A percentile compares a stretch with the other conserved stretches of the same genome.
These are phyloP conservation scores for Selenicereus undatus DNA, from an alignment of 148 eudicot genomes.

Conservation along the genomic window DNA sequence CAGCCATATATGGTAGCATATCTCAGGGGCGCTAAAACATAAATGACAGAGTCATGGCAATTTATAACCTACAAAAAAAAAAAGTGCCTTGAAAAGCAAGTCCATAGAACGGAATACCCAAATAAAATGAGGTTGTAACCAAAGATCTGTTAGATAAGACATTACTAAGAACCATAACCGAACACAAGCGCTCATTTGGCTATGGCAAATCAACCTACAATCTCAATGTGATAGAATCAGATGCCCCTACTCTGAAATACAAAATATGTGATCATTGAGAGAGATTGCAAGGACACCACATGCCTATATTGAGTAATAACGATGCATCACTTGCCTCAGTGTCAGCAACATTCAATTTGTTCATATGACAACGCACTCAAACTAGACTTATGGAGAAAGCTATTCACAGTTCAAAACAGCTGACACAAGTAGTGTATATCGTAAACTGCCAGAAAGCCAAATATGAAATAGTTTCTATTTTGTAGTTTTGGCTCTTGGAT, in stretches of 20 bases:
- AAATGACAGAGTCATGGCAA: conserved; percentile 90
- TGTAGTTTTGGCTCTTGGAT: not conserved
- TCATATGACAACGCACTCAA: not conserved
- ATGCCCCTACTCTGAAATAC: not conserved
- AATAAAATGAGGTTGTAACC: not conserved
- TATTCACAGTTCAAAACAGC: not conserved
- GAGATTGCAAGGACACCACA: not conserved
- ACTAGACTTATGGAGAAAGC: not conserved
- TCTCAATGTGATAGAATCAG: not conserved
- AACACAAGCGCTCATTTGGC: not conserved
- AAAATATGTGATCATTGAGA: not conserved
- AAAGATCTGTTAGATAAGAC: not conserved
- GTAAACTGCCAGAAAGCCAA: not conserved
- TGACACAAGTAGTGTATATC: not conserved
- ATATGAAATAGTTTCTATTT: not conserved
- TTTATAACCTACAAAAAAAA: conserved; percentile 59
- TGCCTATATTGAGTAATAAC: not conserved
- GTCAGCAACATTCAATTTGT: not conserved
- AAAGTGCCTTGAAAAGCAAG: conserved; percentile 1
- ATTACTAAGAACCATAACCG: not conserved
- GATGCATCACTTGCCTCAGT: not conserved
- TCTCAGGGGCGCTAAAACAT: conserved; percentile 81
- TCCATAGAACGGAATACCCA: not conserved
- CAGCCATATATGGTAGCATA: conserved; percentile 94
- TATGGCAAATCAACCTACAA: not conserved